Base-by-base conservation (phyloP, 1,284 basidiomycete genomes). In the Melampsora americana region DNA sequence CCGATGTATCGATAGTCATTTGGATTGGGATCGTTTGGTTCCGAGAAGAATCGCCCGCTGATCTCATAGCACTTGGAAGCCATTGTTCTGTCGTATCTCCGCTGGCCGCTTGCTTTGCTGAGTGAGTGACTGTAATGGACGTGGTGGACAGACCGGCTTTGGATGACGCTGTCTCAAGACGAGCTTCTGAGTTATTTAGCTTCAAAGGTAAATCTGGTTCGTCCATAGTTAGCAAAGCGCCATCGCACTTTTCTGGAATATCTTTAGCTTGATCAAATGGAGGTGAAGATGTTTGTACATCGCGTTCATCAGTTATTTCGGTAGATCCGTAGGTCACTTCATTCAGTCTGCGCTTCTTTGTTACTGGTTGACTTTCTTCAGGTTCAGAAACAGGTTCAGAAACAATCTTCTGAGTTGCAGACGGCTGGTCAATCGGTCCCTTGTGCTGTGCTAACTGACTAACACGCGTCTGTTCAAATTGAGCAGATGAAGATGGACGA, bases 1-100 rank as follows among this genome's bases (percentile, higher is more conserved):
- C 32, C 11, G 66, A 76, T 39, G 74, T 76, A 30, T 68, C 67
- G n/a, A 76, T 30, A 20, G 67, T 76, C 67, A 69, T 69, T 46
- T 76, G 74, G 28, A 76, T 61, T 11, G 53, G 18, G 14, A 46
- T 76, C 3, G n/a, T 56, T 28, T 66, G 30, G 14, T 23, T 42
- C 18, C 50, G 42, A 20, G 23, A 23, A 32, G 11, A 23, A 14
- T 32, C 2, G 16, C 12, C 53, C 35, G 61, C 66, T n/a, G 44
- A 42, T 32, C 74, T 48, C 42, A 76, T 30, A 30, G 39, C 28
- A 39, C 74, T 76, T 20, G 74, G 74, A 44, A 76, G 20, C 74
- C 74, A 76, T 28, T 30, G 66, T 35, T 76, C 66, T 68, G 26
- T 16, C 9, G 23, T 18, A n/a, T 50, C 30, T 2, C 50, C 46